Evolutionary conservation across 2,329 filamentous ascomycete species (phyloP).

Genomic region (Rhynchosporium agropyri): DNA sequence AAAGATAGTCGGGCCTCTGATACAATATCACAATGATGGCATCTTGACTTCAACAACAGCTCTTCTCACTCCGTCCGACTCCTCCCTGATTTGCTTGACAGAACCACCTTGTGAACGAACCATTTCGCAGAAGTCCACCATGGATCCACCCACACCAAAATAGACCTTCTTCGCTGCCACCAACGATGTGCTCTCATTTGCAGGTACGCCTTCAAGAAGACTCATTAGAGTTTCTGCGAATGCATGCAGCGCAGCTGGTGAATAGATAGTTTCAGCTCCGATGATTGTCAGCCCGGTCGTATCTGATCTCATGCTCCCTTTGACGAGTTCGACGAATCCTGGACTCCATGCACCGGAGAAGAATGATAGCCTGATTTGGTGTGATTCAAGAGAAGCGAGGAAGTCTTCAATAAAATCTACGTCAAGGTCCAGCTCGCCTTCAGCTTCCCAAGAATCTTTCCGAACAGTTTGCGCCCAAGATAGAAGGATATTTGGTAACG

Average conservation of each 20-base stretch:
- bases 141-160: conserved; percentile 81
- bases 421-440: conserved; percentile 42
- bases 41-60: conserved; percentile 54
- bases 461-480: conserved; percentile 53
- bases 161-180: conserved; percentile 80
- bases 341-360: conserved; percentile 76
- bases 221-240: conserved; percentile 69
- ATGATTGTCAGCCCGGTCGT: conserved; percentile 55
- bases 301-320: conserved; percentile 23
- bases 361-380: conserved; percentile 62
- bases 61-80: conserved; percentile 62
- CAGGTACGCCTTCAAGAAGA: conserved; percentile 52
- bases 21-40: conserved; percentile 2
- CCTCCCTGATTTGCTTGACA: conserved; percentile 58
- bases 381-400: conserved; percentile 51
- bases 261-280: conserved; percentile 84
- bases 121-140: conserved; percentile 70
- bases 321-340: conserved; percentile 62
- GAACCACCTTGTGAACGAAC: conserved; percentile 52
- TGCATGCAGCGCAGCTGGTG: conserved; percentile 66
- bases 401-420: conserved; percentile 61
- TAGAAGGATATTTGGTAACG: conserved; percentile 76
- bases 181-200: conserved; percentile 52
- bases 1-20: not conserved
- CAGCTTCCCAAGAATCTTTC: conserved; percentile 34